A percentile compares a stretch with the other conserved stretches of the same genome.
phyloP scores from a whole-genome alignment of 768 basidiomycete genomes.

The Boletus eberwhitei region DNA sequence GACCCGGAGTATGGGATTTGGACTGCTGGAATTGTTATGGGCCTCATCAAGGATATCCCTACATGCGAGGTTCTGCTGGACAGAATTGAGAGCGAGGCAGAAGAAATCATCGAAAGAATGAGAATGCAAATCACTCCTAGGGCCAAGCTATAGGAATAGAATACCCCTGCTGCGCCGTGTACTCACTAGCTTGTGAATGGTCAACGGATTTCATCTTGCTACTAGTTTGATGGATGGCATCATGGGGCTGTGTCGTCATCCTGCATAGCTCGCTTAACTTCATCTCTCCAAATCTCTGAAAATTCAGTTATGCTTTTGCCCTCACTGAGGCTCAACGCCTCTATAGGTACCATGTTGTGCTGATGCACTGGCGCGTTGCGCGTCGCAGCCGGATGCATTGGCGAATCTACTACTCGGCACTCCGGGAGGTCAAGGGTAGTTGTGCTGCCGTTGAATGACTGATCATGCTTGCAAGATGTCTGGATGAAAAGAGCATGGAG shows the following conservation, averaged over 20 bases:
- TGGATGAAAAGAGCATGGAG: conserved; percentile 42
- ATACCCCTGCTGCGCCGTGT: conserved; percentile 1
- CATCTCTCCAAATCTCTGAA: conserved; percentile 58
- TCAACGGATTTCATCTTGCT: neutral
- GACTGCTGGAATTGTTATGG: conserved; percentile 63
- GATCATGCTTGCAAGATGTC: conserved; percentile 2
- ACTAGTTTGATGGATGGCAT: neutral
- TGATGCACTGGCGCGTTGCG: conserved; percentile 71
- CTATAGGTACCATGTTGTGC: conserved; percentile 90
- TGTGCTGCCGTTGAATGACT: neutral
- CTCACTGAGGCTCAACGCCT: conserved; percentile 75
- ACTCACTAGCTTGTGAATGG: neutral
- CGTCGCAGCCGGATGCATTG: conserved; percentile 62
- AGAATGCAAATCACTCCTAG: conserved; percentile 20
- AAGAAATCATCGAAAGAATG: conserved; percentile 57
- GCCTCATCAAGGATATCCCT: conserved; percentile 80
- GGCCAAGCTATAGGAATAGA: conserved; percentile 18
- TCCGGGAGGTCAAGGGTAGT: conserved; percentile 31
- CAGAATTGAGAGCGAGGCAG: conserved; percentile 72
- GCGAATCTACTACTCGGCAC: conserved; percentile 70
- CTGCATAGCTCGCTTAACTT: conserved; percentile 38
- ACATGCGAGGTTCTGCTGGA: conserved; percentile 70
- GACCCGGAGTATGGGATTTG: conserved; percentile 89
- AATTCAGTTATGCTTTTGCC: conserved; percentile 75
- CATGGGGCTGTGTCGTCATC: conserved; percentile 4